These are phyloP conservation scores for Holtermannia corniformis DNA, from an alignment of 768 basidiomycete species.

Conservation along the genomic window DNA sequence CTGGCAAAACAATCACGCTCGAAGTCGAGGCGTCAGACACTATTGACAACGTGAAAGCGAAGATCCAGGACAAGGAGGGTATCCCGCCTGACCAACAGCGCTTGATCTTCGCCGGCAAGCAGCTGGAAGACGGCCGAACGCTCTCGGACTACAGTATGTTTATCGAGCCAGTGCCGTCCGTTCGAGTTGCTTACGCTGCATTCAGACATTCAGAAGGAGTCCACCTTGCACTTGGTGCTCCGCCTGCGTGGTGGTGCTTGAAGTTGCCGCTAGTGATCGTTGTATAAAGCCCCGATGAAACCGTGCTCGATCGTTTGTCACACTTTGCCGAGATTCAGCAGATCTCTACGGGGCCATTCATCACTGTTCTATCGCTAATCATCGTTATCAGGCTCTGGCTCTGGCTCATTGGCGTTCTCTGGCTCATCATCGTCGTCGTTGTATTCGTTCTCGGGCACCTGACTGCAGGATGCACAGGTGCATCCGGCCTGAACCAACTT, in stretches of 20 bases:
- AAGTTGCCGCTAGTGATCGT: slow-evolving; percentile 96
- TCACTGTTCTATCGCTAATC: too few species aligned
- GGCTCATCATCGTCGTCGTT: too few species aligned
- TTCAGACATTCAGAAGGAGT: slow-evolving; percentile 52
- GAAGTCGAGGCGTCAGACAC: slow-evolving; percentile 34
- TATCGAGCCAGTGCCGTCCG: neutral
- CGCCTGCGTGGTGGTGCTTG: slow-evolving; percentile 97
- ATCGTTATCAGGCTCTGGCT: too few species aligned
- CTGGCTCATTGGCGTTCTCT: too few species aligned
- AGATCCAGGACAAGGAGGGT: slow-evolving; percentile 40
- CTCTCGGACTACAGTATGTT: slow-evolving; percentile 24
- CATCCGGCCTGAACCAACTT: too few species aligned
- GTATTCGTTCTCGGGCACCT: too few species aligned
- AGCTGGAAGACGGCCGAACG: slow-evolving; percentile 36
- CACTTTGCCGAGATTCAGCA: too few species aligned
- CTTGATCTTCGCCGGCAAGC: slow-evolving; percentile 39
- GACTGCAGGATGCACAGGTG: too few species aligned
- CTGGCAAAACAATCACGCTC: slow-evolving; percentile 29
- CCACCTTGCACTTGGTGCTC: slow-evolving; percentile 92
- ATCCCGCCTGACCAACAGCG: slow-evolving; percentile 41
- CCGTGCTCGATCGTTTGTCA: too few species aligned
- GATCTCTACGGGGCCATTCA: too few species aligned
- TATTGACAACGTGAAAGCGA: slow-evolving; percentile 37
- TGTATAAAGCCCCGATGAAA: too few species aligned
- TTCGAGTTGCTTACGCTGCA: neutral